Evolutionary conservation across 2,329 filamentous ascomycete species (phyloP), one percentile per base, ranked within the genome.

Genomic region (Fonsecaea pugnacius): DNA sequence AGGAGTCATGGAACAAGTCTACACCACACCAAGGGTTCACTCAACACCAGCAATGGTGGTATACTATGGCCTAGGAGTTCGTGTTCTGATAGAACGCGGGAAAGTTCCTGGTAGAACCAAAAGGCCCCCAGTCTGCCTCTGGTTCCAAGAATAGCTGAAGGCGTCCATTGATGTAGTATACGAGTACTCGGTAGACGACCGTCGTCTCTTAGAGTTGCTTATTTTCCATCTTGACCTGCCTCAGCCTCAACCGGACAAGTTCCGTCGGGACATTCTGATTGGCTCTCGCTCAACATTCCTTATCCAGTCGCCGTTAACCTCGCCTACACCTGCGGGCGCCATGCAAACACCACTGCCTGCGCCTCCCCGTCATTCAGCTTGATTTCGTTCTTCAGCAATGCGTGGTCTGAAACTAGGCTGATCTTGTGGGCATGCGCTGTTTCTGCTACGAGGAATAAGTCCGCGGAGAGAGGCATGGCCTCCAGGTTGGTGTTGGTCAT

Each of bases 401-500:
- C 55, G 30, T 59, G 43, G 32, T 36, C 35, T 59, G 43, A 50
- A 36, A 24, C 35, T 33, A 52, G 48, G 16, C 38, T 58, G 55
- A 60, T 18, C 14, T 32, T 21, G 27, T 58, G 58, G 59, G 58
- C 50, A 67, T 67, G 66, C 30, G 14, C 38, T 46, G 32, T 51
- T 59, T 48, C 40, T 62, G 55, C 33, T 67, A 67, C 40, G 48
- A 55, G 48, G 33, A 27, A 53, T 40, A 48, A 38, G 35, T 32
- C 38, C 48, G 58, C 51, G 54, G 48, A 51, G 62, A 64, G 67
- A 65, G 67, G 58, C 59, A 89, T 87, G 83, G 92, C 94, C 82
- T 91, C 92, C 69, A 91, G 94, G 79, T 85, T 96, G 71, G 92
- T 96, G 75, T 86, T 96, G 75, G 91, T 95, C 75, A 91, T 96